Evolutionary conservation across 2,329 filamentous ascomycete species (phyloP), one percentile per base, ranked within the genome.

Genomic region (Hypoxylon sp.): DNA sequence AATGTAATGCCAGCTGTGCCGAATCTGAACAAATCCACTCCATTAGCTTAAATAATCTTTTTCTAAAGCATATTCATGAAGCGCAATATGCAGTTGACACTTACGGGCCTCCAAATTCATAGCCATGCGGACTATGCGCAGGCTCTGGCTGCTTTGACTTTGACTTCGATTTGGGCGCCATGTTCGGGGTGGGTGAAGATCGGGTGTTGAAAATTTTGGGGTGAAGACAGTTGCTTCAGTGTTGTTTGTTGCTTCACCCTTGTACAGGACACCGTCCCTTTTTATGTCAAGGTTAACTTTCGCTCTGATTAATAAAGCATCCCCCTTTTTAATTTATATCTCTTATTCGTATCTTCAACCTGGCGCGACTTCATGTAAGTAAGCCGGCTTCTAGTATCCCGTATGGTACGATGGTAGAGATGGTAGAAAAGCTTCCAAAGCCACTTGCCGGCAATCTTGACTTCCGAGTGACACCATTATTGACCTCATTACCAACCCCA

Each of bases 1-100:
- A 97, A 91, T 6, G 92, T 92, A 76, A 98, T 93, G 68, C 83
- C 68, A 39, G 68, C 59, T 29, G 70, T 50, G 24, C 70, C 70
- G 9, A 72, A 48, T 53, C 70, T 72, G 55, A 31, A 48, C 10
- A 29, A 29, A 53, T 29, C 44, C 29, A 39, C 29, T 6, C 9
- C 3, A 47, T 71, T 61, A 70, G 61, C 52, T 53, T n/a, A n/a
- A 33, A 11, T 10, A 37, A 37, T 37, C 29, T 58, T 13, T 3
- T 46, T 17, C 44, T 50, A 17, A 3, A 26, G 17, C 19, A 24
- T 37, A 5, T 31, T 33, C 14, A 14, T 3, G 9, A 19, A 33
- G 33, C 19, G 19, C 5, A 35, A 14, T 59, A 17, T n/a, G n/a
- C 17, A 22, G 58, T 42, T 17, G 6, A 53, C 14, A 79, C 83